Evolutionary conservation across 2,329 filamentous ascomycete species (phyloP).

Genomic region (Pseudopithomyces maydicus): DNA sequence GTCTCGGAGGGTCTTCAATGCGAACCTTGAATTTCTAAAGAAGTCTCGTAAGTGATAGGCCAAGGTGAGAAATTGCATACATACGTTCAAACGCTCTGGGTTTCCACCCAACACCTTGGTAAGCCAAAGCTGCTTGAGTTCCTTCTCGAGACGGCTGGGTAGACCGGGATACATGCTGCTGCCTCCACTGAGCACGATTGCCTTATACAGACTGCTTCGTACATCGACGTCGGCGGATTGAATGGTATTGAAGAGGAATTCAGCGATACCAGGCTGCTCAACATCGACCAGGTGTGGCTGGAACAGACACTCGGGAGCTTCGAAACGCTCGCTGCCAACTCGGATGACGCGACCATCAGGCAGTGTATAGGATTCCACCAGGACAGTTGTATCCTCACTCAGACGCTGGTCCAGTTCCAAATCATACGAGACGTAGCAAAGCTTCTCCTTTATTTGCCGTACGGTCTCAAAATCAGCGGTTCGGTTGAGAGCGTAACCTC

Average conservation of each 20-base stretch:
- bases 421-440: constrained; percentile 99
- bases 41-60: constrained; percentile 22
- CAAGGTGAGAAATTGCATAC: constrained; percentile 28
- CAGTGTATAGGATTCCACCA: constrained; percentile 97
- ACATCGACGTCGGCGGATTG: constrained; percentile 96
- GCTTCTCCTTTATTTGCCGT: constrained; percentile 98
- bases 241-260: constrained; percentile 99
- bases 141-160: constrained; percentile 94
- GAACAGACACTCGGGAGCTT: constrained; percentile 97
- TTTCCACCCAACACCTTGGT: constrained; percentile 89
- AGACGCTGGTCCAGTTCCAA: constrained; percentile 94
- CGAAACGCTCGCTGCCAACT: constrained; percentile 95
- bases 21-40: constrained; percentile 95
- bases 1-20: constrained; percentile 94
- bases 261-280: constrained; percentile 94
- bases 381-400: constrained; percentile 94
- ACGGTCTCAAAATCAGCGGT: constrained; percentile 99
- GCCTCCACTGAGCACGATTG: constrained; percentile 93
- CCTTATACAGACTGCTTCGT: constrained; percentile 91
- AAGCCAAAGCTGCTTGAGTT: constrained; percentile 97
- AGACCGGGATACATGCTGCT: constrained; percentile 99
- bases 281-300: constrained; percentile 97
- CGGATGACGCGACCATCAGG: constrained; percentile 95
- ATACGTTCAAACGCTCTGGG: constrained; percentile 80
- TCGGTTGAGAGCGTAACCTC: constrained; percentile 95